Evolutionary conservation across 2,329 filamentous ascomycete species (phyloP), one percentile per base, ranked within the genome.

Genomic region (Diaporthe longicolla): DNA sequence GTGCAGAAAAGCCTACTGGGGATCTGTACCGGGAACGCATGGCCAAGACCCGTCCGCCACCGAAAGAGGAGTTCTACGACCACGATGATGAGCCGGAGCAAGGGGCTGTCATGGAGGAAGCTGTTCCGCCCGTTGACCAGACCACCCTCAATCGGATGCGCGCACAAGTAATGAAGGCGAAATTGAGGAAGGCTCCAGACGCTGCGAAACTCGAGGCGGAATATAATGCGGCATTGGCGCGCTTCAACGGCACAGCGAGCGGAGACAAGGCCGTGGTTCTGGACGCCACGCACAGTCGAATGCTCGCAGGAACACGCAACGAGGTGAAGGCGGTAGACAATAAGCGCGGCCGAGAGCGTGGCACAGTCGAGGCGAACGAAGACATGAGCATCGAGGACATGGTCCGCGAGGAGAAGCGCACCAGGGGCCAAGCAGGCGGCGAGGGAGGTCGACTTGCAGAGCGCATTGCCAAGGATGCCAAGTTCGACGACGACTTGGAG

Each of bases 341-440:
- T 74, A 97, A 93, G 80, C 91, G 95, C 63, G 96, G 95, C 3
- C 89, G 91, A 8, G 95, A 98, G 82, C 91, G 95, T 71, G 97
- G 96, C 1, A 88, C 92, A 10, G 93, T 99, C 8, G 91, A 94
- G 78, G 95, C 97, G 77, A 98, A 98, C 80, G 94, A 97, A 70
- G 95, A 98, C 79, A 98, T 99, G 95, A 93, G 88, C 40, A 93
- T 99, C 75, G 95, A 97, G 71, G 97, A 99, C 82, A 99, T 99
- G 97, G 91, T 99, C 24, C 92, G 95, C 37, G 95, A 98, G 83
- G 97, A 99, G 83, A 91, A 94, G 48, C 93, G 96, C 71, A 98
- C 94, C 6, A 92, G 92, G 74, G 92, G 92, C 21, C 91, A 94
- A 79, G 86, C 87, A 5, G 94, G 94, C 55, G 95, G 95, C 70